Evolutionary conservation across 352 stramenopile genomes (phyloP).

Genomic region (Phytophthora pseudosyringae): DNA sequence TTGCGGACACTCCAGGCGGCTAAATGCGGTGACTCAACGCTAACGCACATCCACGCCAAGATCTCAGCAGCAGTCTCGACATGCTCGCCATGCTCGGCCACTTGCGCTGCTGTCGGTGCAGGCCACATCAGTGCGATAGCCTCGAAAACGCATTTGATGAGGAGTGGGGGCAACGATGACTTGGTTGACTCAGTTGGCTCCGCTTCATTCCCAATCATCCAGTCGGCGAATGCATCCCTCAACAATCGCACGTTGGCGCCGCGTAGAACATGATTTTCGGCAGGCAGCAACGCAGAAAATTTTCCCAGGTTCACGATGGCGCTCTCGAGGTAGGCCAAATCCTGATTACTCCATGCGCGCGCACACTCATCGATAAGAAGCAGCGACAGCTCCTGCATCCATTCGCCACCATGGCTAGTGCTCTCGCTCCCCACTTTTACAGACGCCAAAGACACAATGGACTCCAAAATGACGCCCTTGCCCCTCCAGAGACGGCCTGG

Average conservation of each 20-base stretch:
- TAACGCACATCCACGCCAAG: constrained; percentile 60
- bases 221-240: constrained; percentile 40
- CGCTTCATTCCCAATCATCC: constrained; percentile 34
- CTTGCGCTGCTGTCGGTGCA: neutral
- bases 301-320: constrained; percentile 58
- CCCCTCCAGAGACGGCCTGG: constrained; percentile 78
- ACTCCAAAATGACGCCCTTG: constrained; percentile 79
- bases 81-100: neutral
- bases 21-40: constrained; percentile 41
- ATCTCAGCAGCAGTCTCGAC: constrained; percentile 29
- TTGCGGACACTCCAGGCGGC: constrained; percentile 76
- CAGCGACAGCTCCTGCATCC: constrained; percentile 36
- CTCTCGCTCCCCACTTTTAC: constrained; percentile 31
- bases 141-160: constrained; percentile 82
- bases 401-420: constrained; percentile 14
- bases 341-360: constrained; percentile 65
- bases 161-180: constrained; percentile 52
- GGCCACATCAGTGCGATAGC: constrained; percentile 62
- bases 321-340: constrained; percentile 78
- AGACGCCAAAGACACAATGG: constrained; percentile 58
- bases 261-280: constrained; percentile 33
- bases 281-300: constrained; percentile 47
- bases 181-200: constrained; percentile 15
- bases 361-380: constrained; percentile 67
- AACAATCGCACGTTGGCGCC: constrained; percentile 46